These are phyloP conservation scores for Neurospora hispaniola DNA, from an alignment of 495 filamentous ascomycete genomes.

Conservation along the genomic window DNA sequence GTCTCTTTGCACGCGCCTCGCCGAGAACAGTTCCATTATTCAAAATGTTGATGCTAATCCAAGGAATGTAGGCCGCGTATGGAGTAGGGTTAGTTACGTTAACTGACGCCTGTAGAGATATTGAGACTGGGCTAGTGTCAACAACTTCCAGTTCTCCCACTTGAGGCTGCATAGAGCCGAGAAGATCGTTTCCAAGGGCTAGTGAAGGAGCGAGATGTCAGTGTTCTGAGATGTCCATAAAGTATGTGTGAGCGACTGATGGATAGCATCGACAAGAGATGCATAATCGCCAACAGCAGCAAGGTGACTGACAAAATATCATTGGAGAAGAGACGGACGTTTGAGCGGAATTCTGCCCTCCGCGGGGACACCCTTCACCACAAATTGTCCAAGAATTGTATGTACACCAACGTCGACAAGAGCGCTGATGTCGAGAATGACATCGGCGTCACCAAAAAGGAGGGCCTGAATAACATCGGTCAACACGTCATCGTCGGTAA, in stretches of 20 bases:
- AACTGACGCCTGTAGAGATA: slow-evolving; percentile 56
- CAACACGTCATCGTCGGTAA: slow-evolving; percentile 68
- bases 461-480: slow-evolving; percentile 62
- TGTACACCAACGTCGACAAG: slow-evolving; percentile 70
- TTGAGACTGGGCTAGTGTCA: slow-evolving; percentile 54
- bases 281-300: slow-evolving; percentile 4
- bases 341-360: slow-evolving; percentile 80
- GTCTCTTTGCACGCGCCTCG: slow-evolving; percentile 52
- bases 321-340: slow-evolving; percentile 51
- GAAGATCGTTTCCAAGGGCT: slow-evolving; percentile 28
- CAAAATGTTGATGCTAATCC: slow-evolving; percentile 60
- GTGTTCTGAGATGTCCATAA: slow-evolving; percentile 1
- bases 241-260: neutral
- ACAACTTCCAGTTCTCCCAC: slow-evolving; percentile 54
- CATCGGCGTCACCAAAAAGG: slow-evolving; percentile 54
- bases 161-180: slow-evolving; percentile 46
- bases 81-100: slow-evolving; percentile 85
- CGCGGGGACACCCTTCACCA: slow-evolving; percentile 71
- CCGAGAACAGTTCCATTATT: slow-evolving; percentile 66
- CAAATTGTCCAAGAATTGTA: slow-evolving; percentile 68
- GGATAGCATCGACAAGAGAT: neutral
- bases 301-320: slow-evolving; percentile 39
- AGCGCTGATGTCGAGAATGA: slow-evolving; percentile 65
- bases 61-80: slow-evolving; percentile 73
- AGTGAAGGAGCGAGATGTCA: slow-evolving; percentile 3